phyloP scores from a whole-genome alignment of 202 grass and related monocot genomes.

The Saccharum hybrid region DNA sequence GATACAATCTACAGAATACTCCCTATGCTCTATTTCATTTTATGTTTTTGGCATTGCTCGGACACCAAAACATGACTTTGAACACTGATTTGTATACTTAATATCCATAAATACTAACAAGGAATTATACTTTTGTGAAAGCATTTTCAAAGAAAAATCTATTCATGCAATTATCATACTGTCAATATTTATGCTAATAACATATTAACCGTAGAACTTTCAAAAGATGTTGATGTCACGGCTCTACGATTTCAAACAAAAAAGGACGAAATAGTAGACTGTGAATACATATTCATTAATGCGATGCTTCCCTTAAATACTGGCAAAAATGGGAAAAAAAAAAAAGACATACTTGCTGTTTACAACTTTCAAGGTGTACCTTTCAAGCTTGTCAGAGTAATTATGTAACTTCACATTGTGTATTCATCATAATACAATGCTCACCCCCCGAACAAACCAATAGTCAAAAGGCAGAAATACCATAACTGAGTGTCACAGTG shows the following conservation, averaged over 20 bases:
- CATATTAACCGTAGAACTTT: neutral
- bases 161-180: neutral
- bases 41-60: neutral
- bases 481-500: neutral
- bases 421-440: neutral
- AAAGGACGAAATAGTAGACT: neutral
- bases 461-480: neutral
- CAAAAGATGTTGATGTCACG: neutral
- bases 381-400: neutral
- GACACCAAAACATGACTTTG: neutral
- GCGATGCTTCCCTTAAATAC: neutral
- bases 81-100: neutral
- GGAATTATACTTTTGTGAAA: neutral
- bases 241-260: neutral
- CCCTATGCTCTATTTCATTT: neutral
- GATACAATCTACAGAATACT: conserved; percentile 21
- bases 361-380: conserved; percentile 6
- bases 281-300: neutral
- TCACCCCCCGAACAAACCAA: neutral
- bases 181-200: neutral
- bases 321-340: neutral
- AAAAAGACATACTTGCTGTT: conserved; percentile 12
- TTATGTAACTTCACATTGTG: neutral
- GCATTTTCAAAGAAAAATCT: conserved; percentile 1
- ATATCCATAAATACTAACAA: neutral